Base-by-base conservation (phyloP, 495 filamentous ascomycete species). In the Pseudotulostoma volvatum region DNA sequence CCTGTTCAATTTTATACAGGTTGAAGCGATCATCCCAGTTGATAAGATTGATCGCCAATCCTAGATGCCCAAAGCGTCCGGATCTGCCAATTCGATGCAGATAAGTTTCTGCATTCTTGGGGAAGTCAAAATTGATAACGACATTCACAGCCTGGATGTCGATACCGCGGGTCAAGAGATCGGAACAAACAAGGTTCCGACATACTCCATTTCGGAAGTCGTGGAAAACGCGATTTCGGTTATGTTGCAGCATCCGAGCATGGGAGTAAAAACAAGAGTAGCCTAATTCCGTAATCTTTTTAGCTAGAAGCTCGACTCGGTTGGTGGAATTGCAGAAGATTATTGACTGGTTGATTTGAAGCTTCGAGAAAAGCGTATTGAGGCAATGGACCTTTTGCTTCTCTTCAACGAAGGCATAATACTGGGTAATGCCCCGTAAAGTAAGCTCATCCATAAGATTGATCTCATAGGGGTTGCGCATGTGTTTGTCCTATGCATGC, bases 301-400 rank as follows among this genome's bases (percentile, higher is more conserved):
- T 99, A 23, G 90, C 90, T 14, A 99, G 71, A 13, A 99, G 67
- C 57, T 99, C 90, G 13, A 99, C 90, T 33, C 90, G 85, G 53
- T 94, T 95, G 31, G 90, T 96, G 31, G 92, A 96, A 56, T 99
- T 99, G 68, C 90, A 99, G 66, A 99, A 99, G 51, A 99, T 99
- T 64, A 99, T 99, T 36, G 92, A 96, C 66, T 99, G 90, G 58
- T 99, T 99, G 62, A 99, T 99, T 60, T 96, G 90, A 9, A 99
- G 76, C 62, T 94, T 94, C 38, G 83, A 92, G 68, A 99, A 99
- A 31, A 99, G 76, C 1, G 90, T 99, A 63, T 99, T 99, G 30
- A 99, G 66, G 56, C 90, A 99, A 63, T 96, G 92, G 7, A 99
- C 92, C 61, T 99, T 99, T 56, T 94, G 85, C 63, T 93, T 95